These are phyloP conservation scores for Earliella scabrosa DNA, from an alignment of 1,284 basidiomycete species.

Conservation along the genomic window DNA sequence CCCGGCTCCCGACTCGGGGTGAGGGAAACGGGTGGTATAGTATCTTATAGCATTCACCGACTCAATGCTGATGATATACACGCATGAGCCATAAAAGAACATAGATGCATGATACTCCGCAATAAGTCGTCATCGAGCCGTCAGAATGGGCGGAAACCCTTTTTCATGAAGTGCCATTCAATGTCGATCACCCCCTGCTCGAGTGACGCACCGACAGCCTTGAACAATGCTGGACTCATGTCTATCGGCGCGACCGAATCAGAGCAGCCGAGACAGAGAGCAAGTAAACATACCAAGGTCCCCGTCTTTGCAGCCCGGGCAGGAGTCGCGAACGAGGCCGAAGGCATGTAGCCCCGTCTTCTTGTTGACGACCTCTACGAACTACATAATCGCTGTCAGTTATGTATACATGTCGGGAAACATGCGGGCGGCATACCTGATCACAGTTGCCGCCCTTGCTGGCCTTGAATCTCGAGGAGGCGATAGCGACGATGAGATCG, in stretches of 20 bases:
- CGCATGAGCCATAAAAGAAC: no score
- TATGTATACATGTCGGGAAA: background rate
- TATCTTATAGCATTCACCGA: no score
- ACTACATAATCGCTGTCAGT: conserved; percentile 14
- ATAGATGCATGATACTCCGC: no score
- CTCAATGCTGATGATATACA: no score
- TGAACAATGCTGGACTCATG: conserved; percentile 34
- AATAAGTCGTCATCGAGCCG: background rate
- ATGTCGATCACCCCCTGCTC: conserved; percentile 32
- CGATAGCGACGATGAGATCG: conserved; percentile 43
- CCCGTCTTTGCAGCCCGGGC: conserved; percentile 34
- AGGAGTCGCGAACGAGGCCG: conserved; percentile 37
- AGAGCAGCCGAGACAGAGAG: background rate
- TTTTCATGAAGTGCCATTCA: conserved; percentile 31
- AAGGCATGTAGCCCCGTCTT: conserved; percentile 35
- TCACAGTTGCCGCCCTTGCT: conserved; percentile 38
- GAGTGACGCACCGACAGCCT: conserved; percentile 26
- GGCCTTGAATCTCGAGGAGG: conserved; percentile 33
- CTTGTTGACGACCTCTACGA: conserved; percentile 33
- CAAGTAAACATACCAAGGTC: conserved; percentile 35
- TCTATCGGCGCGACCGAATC: conserved; percentile 17
- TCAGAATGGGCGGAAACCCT: conserved; percentile 17
- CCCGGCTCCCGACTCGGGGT: no score
- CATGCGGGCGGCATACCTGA: conserved; percentile 29
- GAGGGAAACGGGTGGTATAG: no score